Conservation (phyloP, 208 protist species). For the Acanthamoeba sp. region DNA sequence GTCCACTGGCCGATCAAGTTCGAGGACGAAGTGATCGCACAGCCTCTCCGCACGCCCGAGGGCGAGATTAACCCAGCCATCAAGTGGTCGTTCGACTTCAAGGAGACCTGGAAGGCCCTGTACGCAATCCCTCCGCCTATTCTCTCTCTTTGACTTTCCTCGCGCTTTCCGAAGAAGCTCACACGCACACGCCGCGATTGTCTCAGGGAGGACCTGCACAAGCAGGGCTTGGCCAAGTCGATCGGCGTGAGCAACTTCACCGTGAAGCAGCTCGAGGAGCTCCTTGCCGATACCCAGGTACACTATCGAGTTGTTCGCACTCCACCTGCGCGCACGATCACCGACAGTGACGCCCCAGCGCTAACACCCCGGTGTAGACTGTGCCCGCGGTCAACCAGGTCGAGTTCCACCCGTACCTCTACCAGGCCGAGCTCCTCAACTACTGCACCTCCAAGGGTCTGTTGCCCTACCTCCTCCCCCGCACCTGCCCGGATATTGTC, state of each 20-base stretch:
- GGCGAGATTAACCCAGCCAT: background rate
- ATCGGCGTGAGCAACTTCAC: slow-evolving; percentile 76
- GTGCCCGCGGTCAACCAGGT: slow-evolving; percentile 71
- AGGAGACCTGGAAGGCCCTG: slow-evolving; percentile 54
- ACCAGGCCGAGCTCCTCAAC: slow-evolving; percentile 52
- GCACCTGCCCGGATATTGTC: background rate
- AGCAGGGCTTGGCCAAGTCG: slow-evolving; percentile 56
- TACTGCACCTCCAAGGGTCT: slow-evolving; percentile 45
- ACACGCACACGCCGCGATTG: background rate
- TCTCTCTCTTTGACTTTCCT: too few species aligned
- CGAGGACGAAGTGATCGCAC: slow-evolving; percentile 50
- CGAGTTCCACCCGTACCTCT: slow-evolving; percentile 72
- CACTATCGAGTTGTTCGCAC: background rate
- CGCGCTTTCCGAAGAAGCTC: too few species aligned
- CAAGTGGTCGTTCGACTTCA: slow-evolving; percentile 26
- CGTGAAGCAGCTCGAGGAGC: slow-evolving; percentile 41
- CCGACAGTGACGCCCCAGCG: too few species aligned
- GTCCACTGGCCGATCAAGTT: slow-evolving; percentile 74
- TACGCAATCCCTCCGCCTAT: background rate
- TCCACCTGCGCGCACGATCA: background rate
- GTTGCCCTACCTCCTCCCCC: background rate
- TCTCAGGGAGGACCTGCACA: slow-evolving; percentile 21
- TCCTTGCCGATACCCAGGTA: background rate
- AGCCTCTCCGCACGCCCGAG: background rate
- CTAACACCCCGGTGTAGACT: background rate